Conservation (phyloP, 2,329 filamentous ascomycete species). For the Aspergillus cejpii region DNA sequence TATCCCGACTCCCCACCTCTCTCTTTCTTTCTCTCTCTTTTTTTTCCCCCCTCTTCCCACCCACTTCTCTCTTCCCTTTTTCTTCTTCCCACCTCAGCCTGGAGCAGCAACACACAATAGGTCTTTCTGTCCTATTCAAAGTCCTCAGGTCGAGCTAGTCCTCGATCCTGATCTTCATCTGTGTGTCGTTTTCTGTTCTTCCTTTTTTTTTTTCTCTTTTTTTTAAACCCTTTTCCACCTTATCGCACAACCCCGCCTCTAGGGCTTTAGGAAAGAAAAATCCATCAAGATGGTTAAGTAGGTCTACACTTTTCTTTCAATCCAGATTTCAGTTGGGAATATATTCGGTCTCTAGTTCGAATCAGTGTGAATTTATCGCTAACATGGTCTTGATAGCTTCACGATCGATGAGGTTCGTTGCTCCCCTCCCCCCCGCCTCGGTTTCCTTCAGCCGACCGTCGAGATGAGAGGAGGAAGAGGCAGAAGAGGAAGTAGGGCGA, state of each 20-base stretch:
- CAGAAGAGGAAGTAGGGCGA: not conserved
- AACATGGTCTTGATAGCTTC: slow-evolving; percentile 60
- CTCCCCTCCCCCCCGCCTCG: slow-evolving; percentile 12
- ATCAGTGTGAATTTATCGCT: no score
- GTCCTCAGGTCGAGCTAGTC: slow-evolving; percentile 38
- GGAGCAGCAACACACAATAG: slow-evolving; percentile 40
- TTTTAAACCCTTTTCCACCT: slow-evolving; percentile 23
- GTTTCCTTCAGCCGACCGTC: not conserved
- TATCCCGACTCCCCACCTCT: slow-evolving; percentile 25
- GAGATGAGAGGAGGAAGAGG: not conserved
- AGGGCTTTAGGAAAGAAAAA: slow-evolving; percentile 34
- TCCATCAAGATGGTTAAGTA: slow-evolving; percentile 99
- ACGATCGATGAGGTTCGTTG: slow-evolving; percentile 77
- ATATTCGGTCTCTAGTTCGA: no score
- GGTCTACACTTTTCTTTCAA: slow-evolving; percentile 44
- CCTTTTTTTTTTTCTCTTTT: slow-evolving; percentile 27
- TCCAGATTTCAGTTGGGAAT: no score
- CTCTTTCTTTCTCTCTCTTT: slow-evolving; percentile 20
- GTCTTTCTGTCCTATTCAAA: slow-evolving; percentile 27
- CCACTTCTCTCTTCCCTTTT: slow-evolving; percentile 27
- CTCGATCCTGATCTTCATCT: slow-evolving; percentile 41
- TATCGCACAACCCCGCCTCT: slow-evolving; percentile 37
- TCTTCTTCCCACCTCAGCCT: slow-evolving; percentile 23
- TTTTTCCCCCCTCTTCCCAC: slow-evolving; percentile 24
- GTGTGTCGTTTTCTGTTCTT: slow-evolving; percentile 33